These are phyloP conservation scores for Silybum marianum DNA, from an alignment of 129 eudicot genomes.

Conservation along the genomic window DNA sequence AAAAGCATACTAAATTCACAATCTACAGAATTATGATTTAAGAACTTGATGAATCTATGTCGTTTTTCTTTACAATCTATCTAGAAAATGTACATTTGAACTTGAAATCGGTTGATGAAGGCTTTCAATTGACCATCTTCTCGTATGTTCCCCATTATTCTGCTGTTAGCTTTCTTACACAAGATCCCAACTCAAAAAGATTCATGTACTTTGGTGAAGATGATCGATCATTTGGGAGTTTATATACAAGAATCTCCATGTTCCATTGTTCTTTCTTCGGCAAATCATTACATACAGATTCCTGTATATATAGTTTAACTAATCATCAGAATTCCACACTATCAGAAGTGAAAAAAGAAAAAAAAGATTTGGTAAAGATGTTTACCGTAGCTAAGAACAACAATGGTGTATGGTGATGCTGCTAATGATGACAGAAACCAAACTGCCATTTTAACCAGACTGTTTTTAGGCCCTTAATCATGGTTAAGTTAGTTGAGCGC, in stretches of 20 bases:
- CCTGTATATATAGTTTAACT: conserved; percentile 10
- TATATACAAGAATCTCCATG: background rate
- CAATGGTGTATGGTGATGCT: background rate
- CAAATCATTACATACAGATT: conserved; percentile 7
- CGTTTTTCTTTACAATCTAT: background rate
- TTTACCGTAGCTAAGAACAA: conserved; percentile 7
- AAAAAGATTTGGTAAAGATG: background rate
- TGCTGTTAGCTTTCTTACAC: background rate
- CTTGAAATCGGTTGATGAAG: background rate
- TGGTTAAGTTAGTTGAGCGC: conserved; percentile 6
- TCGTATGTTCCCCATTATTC: background rate
- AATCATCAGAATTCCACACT: background rate
- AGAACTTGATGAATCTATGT: background rate
- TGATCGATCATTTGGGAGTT: no score
- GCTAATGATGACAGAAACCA: conserved; percentile 18
- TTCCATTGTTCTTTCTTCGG: background rate
- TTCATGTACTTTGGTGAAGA: no score
- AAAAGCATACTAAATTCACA: background rate
- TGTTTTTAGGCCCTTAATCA: background rate
- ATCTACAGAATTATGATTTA: background rate
- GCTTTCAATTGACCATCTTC: background rate
- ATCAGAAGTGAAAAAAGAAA: background rate
- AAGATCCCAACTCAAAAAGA: background rate
- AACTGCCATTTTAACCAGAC: conserved; percentile 5
- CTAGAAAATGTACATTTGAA: background rate